Percentiles rank a stretch among this genome's conserved stretches.
phyloP scores from a whole-genome alignment of 768 basidiomycete genomes.

The Dentipellis sp. region DNA sequence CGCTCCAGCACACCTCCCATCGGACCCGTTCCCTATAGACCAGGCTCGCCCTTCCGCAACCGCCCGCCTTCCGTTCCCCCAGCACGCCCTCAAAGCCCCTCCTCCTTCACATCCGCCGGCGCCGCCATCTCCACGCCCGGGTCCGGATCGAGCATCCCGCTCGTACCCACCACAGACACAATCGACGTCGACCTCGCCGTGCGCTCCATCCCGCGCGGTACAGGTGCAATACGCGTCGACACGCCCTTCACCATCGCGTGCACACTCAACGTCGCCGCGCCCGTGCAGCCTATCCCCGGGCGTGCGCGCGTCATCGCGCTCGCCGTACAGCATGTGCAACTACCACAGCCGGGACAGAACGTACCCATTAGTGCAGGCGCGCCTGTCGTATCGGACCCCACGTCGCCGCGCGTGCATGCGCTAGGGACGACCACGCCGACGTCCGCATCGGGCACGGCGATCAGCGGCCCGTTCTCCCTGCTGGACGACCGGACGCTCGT shows the following conservation, averaged over 20 bases:
- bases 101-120: conserved; percentile 22
- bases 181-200: conserved; percentile 53
- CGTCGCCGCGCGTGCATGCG: not conserved
- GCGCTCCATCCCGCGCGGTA: conserved; percentile 34
- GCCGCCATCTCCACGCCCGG: conserved; percentile 16
- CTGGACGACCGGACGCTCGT: conserved; percentile 7
- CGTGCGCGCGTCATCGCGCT: conserved; percentile 36
- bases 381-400: not conserved
- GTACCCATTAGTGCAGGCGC: conserved; percentile 17
- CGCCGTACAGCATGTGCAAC: conserved; percentile 59
- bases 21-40: conserved; percentile 32
- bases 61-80: conserved; percentile 16
- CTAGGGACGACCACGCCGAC: not conserved
- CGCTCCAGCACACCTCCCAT: conserved; percentile 51
- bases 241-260: conserved; percentile 53
- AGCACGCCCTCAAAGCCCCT: conserved; percentile 22
- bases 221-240: conserved; percentile 31
- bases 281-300: conserved; percentile 24
- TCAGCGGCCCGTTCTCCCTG: not conserved
- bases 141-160: conserved; percentile 13
- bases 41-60: conserved; percentile 32
- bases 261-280: conserved; percentile 40
- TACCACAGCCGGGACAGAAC: conserved; percentile 22
- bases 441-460: too few species aligned
- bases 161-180: conserved; percentile 29